Percentiles rank a stretch among this genome's conserved stretches.
phyloP scores from a whole-genome alignment of 1,139 yeast genomes.

The Sugiyamaella xylanicola region DNA sequence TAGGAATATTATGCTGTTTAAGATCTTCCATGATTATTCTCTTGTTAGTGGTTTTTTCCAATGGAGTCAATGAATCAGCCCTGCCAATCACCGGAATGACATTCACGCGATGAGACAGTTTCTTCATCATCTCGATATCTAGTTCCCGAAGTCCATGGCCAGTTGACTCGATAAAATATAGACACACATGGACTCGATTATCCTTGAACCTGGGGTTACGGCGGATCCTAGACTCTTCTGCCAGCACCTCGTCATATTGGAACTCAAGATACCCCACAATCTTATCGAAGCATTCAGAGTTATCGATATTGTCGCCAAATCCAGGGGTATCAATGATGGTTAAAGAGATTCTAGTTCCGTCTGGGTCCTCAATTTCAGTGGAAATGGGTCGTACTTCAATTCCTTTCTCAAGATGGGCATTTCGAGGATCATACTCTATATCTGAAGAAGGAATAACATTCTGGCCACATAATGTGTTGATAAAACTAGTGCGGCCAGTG shows the following conservation, averaged over 20 bases:
- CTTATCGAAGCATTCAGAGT: slow-evolving; percentile 66
- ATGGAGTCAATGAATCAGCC: slow-evolving; percentile 79
- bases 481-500: slow-evolving; percentile 79
- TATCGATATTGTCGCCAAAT: slow-evolving; percentile 72
- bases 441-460: slow-evolving; percentile 48
- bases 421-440: slow-evolving; percentile 46
- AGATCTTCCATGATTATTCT: slow-evolving; percentile 69
- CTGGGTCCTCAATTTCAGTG: slow-evolving; percentile 47
- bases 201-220: slow-evolving; percentile 78
- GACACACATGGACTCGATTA: slow-evolving; percentile 67
- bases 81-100: slow-evolving; percentile 83
- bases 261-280: slow-evolving; percentile 76
- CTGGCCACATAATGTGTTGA: slow-evolving; percentile 84
- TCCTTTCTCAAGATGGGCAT: slow-evolving; percentile 52
- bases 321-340: slow-evolving; percentile 82
- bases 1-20: slow-evolving; percentile 73
- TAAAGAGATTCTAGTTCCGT: slow-evolving; percentile 38
- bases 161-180: slow-evolving; percentile 69
- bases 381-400: slow-evolving; percentile 52
- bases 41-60: slow-evolving; percentile 70
- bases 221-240: slow-evolving; percentile 88
- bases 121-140: slow-evolving; percentile 73
- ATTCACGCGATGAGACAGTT: slow-evolving; percentile 76
- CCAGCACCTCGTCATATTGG: slow-evolving; percentile 86
- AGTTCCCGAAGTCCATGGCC: slow-evolving; percentile 74